Evolutionary conservation across 2,329 filamentous ascomycete species (phyloP).

Genomic region (Diaporthe sp.): DNA sequence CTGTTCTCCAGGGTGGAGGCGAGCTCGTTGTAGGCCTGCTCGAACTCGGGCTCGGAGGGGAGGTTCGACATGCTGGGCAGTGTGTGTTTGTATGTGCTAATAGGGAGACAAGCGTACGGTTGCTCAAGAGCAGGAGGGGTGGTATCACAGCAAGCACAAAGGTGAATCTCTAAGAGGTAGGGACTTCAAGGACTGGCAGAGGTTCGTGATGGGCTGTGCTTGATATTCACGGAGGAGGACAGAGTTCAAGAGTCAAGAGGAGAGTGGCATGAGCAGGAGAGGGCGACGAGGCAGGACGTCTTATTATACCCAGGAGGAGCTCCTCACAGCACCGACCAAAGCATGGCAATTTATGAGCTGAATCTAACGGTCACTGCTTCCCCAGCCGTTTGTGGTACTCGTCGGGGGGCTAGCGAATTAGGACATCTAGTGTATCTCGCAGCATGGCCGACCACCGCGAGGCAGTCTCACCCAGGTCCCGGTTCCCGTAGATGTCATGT

Average conservation of each 20-base stretch:
- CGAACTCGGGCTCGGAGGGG: constrained; percentile 92
- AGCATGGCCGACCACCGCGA: background rate
- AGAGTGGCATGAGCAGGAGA: background rate
- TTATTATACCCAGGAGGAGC: constrained; percentile 25
- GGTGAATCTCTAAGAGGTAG: background rate
- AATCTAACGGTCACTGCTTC: constrained; percentile 31
- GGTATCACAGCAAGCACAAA: background rate
- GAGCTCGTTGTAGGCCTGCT: constrained; percentile 99
- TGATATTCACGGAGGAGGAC: background rate
- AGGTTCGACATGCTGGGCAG: constrained; percentile 80
- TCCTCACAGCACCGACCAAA: background rate
- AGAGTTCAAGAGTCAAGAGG: background rate
- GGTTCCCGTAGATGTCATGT: background rate
- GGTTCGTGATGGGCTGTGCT: constrained; percentile 4
- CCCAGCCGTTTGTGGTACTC: constrained; percentile 1
- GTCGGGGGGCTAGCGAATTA: constrained; percentile 19
- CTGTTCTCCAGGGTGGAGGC: constrained; percentile 94
- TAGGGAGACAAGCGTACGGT: background rate
- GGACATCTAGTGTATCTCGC: constrained; percentile 14
- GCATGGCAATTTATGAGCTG: constrained; percentile 12
- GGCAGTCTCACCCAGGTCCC: background rate
- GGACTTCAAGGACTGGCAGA: background rate
- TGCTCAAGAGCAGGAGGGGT: background rate
- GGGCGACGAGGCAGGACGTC: constrained; percentile 17
- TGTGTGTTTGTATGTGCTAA: background rate